phyloP scores from a whole-genome alignment of 441 rosid species.

The California macrophylla region DNA sequence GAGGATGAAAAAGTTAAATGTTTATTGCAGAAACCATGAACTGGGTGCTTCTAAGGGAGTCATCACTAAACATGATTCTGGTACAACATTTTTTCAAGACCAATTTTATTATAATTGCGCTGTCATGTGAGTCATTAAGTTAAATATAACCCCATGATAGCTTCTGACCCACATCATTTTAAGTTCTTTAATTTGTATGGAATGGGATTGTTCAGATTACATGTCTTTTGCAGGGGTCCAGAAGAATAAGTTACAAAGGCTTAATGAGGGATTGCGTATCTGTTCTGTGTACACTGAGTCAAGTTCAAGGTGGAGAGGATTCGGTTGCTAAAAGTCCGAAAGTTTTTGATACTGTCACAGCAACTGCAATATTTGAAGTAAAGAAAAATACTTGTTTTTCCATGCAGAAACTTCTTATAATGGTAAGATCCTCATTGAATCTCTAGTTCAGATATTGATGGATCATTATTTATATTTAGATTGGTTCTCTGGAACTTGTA shows the following conservation, averaged over 20 bases:
- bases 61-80: conserved; percentile 60
- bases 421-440: conserved; percentile 30
- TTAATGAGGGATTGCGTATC: conserved; percentile 57
- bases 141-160: conserved; percentile 3
- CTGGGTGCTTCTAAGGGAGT: conserved; percentile 59
- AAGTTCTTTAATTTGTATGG: neutral
- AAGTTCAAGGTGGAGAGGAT: conserved; percentile 24
- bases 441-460: neutral
- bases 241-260: conserved; percentile 55
- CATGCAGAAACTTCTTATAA: conserved; percentile 49
- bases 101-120: neutral
- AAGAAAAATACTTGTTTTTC: conserved; percentile 33
- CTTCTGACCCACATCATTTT: neutral
- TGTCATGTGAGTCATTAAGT: neutral
- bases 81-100: conserved; percentile 27
- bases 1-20: conserved; percentile 7
- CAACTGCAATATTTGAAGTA: conserved; percentile 40
- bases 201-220: neutral
- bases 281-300: conserved; percentile 38
- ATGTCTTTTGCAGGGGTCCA: conserved; percentile 49
- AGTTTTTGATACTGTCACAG: conserved; percentile 13
- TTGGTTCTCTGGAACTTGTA: conserved; percentile 22
- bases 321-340: conserved; percentile 21
- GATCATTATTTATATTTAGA: neutral
- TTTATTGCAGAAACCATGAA: conserved; percentile 60